A percentile compares a stretch with the other conserved stretches of the same genome.
phyloP scores from a whole-genome alignment of 2,329 filamentous ascomycete species.

The Aspergillus nomiae region DNA sequence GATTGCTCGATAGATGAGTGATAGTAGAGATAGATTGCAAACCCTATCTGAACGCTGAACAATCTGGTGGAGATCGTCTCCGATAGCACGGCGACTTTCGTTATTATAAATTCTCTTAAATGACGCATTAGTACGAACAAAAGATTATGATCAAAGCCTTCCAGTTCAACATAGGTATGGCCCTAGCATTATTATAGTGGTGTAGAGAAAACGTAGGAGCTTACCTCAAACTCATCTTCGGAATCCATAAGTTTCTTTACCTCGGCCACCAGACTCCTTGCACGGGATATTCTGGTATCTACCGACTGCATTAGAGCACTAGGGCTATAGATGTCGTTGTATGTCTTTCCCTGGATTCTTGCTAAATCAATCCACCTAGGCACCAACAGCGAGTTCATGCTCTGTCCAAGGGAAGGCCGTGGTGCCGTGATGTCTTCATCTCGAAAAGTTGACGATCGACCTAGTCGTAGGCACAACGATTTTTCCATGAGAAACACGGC shows the following conservation, averaged over 20 bases:
- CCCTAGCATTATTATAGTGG: not conserved
- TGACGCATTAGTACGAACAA: not conserved
- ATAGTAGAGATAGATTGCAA: conserved; percentile 7
- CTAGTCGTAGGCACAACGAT: not conserved
- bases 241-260: conserved; percentile 8
- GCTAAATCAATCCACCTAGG: conserved; percentile 14
- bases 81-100: not conserved
- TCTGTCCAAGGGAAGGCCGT: not conserved
- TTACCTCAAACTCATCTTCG: conserved; percentile 2
- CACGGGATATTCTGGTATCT: conserved; percentile 10
- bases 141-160: not conserved
- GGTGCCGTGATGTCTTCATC: conserved; percentile 8
- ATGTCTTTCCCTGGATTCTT: conserved; percentile 15
- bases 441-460: conserved; percentile 5
- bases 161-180: not conserved
- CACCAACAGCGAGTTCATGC: not conserved
- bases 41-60: not conserved
- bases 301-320: conserved; percentile 14
- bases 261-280: conserved; percentile 11
- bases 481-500: conserved; percentile 2
- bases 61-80: not conserved
- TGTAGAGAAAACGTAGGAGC: not conserved
- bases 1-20: conserved; percentile 16
- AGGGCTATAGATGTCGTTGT: conserved; percentile 18
- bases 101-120: not conserved